These are phyloP conservation scores for Ajuga reptans DNA, from an alignment of 305 asterid species.

Conservation along the genomic window DNA sequence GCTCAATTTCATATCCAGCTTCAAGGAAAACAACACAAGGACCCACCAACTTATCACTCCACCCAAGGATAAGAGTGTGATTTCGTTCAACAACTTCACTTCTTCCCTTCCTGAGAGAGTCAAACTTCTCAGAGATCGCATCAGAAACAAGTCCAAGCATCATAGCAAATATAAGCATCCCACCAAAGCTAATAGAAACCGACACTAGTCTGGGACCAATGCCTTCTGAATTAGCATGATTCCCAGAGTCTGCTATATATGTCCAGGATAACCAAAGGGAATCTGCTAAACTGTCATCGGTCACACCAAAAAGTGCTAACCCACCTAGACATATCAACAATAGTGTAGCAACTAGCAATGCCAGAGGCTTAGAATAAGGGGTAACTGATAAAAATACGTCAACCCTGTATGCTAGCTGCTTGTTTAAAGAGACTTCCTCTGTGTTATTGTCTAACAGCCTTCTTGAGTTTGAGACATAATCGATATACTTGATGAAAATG, in stretches of 20 bases:
- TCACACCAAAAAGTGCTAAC: constrained; percentile 76
- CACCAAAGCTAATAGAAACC: constrained; percentile 77
- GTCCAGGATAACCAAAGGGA: constrained; percentile 91
- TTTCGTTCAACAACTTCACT: constrained; percentile 86
- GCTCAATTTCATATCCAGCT: background rate
- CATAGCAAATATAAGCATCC: constrained; percentile 96
- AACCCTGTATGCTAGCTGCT: constrained; percentile 72
- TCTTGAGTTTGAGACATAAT: constrained; percentile 52
- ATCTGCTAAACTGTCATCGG: constrained; percentile 64
- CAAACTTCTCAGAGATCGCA: constrained; percentile 90
- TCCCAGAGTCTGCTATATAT: constrained; percentile 74
- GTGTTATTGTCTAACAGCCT: constrained; percentile 44
- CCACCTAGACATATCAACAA: constrained; percentile 74
- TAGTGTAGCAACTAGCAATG: constrained; percentile 71
- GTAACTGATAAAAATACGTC: constrained; percentile 65
- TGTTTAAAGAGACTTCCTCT: constrained; percentile 66
- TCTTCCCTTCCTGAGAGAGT: constrained; percentile 86
- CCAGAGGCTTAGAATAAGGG: constrained; percentile 81
- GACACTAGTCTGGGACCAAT: constrained; percentile 68
- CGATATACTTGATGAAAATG: constrained; percentile 59
- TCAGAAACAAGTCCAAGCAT: constrained; percentile 94
- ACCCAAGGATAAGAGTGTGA: constrained; percentile 88
- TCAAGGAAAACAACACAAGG: constrained; percentile 11
- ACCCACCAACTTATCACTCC: constrained; percentile 91
- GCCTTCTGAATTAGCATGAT: constrained; percentile 79